Conservation (phyloP, 1,139 yeast genomes). For the Meyerozyma carpophila region DNA sequence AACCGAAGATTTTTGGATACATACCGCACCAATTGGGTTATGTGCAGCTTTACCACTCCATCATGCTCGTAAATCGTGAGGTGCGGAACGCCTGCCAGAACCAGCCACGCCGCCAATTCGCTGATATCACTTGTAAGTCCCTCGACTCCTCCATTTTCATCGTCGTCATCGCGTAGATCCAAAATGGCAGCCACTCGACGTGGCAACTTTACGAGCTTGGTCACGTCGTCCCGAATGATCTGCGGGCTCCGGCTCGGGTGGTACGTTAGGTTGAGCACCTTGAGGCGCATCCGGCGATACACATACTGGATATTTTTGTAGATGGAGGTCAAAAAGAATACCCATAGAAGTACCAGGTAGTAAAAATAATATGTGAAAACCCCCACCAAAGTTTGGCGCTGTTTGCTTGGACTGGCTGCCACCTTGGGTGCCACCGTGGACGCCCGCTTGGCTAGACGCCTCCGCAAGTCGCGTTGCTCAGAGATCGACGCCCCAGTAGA, state of each 20-base stretch:
- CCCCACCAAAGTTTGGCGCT: background rate
- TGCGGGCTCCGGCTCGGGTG: constrained; percentile 85
- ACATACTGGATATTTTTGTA: constrained; percentile 47
- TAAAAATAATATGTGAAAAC: constrained; percentile 10
- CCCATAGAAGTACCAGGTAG: constrained; percentile 42
- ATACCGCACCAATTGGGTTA: constrained; percentile 55
- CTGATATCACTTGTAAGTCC: constrained; percentile 74
- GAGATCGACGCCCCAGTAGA: background rate
- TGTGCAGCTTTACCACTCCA: constrained; percentile 56
- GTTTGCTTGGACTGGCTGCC: background rate
- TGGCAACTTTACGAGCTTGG: constrained; percentile 70
- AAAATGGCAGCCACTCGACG: constrained; percentile 68
- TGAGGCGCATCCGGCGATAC: constrained; percentile 52
- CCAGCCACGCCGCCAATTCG: constrained; percentile 80
- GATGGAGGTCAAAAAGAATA: constrained; percentile 54
- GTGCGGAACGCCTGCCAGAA: constrained; percentile 74
- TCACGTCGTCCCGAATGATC: constrained; percentile 78
- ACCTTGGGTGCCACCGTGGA: background rate
- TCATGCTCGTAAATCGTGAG: constrained; percentile 76
- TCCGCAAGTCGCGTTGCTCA: background rate
- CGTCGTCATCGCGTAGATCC: constrained; percentile 65
- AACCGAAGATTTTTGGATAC: constrained; percentile 56
- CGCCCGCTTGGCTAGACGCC: background rate
- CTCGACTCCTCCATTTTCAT: constrained; percentile 83
- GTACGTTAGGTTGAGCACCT: constrained; percentile 59